phyloP scores from a whole-genome alignment of 2,329 filamentous ascomycete species.

The Aureobasidium vineae region DNA sequence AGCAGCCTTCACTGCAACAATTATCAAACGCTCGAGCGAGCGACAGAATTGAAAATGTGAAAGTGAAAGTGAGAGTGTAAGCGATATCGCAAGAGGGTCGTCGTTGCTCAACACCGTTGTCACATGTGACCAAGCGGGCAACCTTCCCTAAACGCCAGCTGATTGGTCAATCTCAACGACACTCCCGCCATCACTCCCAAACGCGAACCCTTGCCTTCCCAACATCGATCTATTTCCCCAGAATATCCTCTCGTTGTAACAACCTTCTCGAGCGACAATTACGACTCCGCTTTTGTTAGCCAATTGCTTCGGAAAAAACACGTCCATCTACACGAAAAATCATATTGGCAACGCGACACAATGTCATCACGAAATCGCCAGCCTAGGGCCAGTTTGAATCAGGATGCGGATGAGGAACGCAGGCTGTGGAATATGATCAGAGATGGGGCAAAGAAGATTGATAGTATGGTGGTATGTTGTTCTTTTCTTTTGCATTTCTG shows the following conservation, averaged over 20 bases:
- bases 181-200: neutral
- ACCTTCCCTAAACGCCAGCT: neutral
- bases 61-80: neutral
- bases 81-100: neutral
- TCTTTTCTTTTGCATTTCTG: neutral
- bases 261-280: no score
- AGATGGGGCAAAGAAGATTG: constrained; percentile 47
- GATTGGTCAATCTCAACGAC: constrained; percentile 8
- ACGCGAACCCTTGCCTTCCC: neutral
- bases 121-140: neutral
- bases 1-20: no score
- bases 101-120: constrained; percentile 1
- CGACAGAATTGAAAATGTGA: neutral
- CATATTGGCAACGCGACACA: neutral
- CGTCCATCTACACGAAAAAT: neutral
- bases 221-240: neutral
- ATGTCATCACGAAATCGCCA: constrained; percentile 51
- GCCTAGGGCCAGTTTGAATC: constrained; percentile 45
- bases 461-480: constrained; percentile 48
- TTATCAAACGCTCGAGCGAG: no score
- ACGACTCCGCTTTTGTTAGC: neutral
- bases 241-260: neutral
- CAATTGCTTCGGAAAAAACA: neutral
- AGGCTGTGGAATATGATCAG: constrained; percentile 51
- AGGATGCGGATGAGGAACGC: constrained; percentile 53